Conservation (phyloP, 2,329 filamentous ascomycete species). For the Stagonosporopsis chrysanthemi region DNA sequence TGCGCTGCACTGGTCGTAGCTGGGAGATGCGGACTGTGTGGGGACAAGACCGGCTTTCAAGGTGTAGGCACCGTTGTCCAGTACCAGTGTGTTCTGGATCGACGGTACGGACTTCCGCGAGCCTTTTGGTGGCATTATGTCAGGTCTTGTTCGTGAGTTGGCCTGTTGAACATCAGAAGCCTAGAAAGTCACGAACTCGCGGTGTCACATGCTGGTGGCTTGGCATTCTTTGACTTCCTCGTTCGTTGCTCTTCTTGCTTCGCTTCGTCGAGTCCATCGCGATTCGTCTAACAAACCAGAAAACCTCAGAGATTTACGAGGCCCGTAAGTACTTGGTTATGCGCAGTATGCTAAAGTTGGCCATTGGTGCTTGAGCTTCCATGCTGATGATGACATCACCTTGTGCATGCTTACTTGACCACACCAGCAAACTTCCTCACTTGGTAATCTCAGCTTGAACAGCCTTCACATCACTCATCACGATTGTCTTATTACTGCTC, state of each 20-base stretch:
- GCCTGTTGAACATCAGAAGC: neutral
- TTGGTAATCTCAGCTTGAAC: neutral
- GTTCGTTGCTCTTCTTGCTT: neutral
- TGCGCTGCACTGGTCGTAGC: slow-evolving; percentile 63
- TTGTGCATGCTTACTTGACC: neutral
- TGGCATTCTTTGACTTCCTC: neutral
- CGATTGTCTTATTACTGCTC: neutral
- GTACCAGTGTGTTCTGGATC: slow-evolving; percentile 69
- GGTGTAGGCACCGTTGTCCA: slow-evolving; percentile 92
- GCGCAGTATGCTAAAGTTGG: neutral
- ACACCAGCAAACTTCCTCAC: neutral
- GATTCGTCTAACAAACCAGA: too few relatives aligned
- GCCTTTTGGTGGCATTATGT: slow-evolving; percentile 43
- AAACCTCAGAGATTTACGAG: too few relatives aligned
- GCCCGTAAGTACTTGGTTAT: too few relatives aligned
- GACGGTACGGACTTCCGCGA: slow-evolving; percentile 35
- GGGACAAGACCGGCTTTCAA: slow-evolving; percentile 84
- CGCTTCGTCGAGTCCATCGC: neutral
- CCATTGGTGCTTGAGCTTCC: neutral
- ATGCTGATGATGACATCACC: slow-evolving; percentile 3
- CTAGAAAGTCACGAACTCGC: slow-evolving; percentile 6
- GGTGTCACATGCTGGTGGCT: slow-evolving; percentile 11
- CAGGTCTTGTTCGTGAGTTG: neutral
- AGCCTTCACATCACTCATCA: neutral
- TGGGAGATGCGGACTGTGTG: slow-evolving; percentile 36